Evolutionary conservation across 805 yeast species (phyloP).

Genomic region (Priceomyces castillae): DNA sequence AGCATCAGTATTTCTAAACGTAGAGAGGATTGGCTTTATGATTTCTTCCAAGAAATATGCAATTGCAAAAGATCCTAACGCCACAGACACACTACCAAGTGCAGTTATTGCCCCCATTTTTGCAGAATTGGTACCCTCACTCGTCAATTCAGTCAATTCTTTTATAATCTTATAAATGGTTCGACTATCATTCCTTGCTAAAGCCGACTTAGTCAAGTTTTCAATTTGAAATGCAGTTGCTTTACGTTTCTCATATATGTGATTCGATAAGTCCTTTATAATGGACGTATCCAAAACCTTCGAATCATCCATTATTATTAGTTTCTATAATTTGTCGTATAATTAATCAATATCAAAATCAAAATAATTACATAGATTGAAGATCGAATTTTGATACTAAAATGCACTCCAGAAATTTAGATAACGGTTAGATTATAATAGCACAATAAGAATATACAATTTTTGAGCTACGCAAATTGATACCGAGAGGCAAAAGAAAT

Average conservation of each 20-base stretch:
- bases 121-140: slow-evolving; percentile 63
- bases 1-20: slow-evolving; percentile 97
- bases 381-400: neutral
- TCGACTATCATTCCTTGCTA: slow-evolving; percentile 58
- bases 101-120: slow-evolving; percentile 96
- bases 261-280: slow-evolving; percentile 43
- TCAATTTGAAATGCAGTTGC: slow-evolving; percentile 66
- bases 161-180: slow-evolving; percentile 62
- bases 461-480: no score
- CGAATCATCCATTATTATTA: slow-evolving; percentile 18
- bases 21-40: slow-evolving; percentile 89
- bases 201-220: slow-evolving; percentile 65
- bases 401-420: neutral
- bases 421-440: no score
- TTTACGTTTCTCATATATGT: slow-evolving; percentile 45
- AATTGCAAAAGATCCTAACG: slow-evolving; percentile 80
- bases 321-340: neutral
- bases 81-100: slow-evolving; percentile 92
- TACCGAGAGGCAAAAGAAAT: no score
- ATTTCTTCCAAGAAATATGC: slow-evolving; percentile 81
- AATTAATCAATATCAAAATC: neutral
- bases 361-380: neutral
- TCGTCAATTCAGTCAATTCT: slow-evolving; percentile 77
- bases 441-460: no score
- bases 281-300: slow-evolving; percentile 32